phyloP scores from a whole-genome alignment of 1,284 basidiomycete genomes.

The Apiotrichum sp. region DNA sequence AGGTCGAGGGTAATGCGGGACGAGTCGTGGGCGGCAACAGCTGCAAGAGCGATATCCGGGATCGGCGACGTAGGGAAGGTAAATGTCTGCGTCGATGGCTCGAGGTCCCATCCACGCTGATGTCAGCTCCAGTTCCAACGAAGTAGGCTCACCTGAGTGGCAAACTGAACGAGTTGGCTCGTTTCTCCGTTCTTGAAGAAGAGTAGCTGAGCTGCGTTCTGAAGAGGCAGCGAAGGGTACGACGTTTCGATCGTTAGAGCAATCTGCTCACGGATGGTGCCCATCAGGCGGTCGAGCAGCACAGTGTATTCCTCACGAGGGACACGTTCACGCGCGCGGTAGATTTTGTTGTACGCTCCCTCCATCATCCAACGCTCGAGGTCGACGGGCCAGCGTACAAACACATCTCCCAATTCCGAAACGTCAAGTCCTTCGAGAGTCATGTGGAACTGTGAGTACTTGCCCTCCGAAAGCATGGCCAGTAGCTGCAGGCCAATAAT shows the following conservation, averaged over 20 bases:
- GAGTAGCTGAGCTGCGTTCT: constrained; percentile 41
- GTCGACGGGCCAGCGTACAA: constrained; percentile 77
- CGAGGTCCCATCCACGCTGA: constrained; percentile 42
- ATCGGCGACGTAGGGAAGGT: constrained; percentile 23
- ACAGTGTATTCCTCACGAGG: constrained; percentile 45
- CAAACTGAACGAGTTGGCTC: constrained; percentile 32
- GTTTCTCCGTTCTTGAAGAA: constrained; percentile 46
- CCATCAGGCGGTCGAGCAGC: constrained; percentile 43
- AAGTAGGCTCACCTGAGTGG: constrained; percentile 24
- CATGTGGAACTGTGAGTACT: constrained; percentile 98
- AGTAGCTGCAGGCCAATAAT: constrained; percentile 91
- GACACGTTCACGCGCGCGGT: constrained; percentile 81
- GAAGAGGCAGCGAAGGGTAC: constrained; percentile 43
- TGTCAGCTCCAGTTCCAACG: constrained; percentile 27
- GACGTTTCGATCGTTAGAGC: constrained; percentile 47
- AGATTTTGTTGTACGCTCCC: constrained; percentile 95
- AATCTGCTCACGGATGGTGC: constrained; percentile 46
- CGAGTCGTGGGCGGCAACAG: constrained; percentile 17
- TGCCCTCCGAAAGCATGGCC: constrained; percentile 87
- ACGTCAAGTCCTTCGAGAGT: constrained; percentile 76
- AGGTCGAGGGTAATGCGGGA: constrained; percentile 20
- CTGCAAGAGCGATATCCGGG: constrained; percentile 22
- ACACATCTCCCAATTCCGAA: constrained; percentile 66
- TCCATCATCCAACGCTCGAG: constrained; percentile 98
- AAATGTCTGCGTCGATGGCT: constrained; percentile 39